Evolutionary conservation across 352 stramenopile species (phyloP).

Genomic region (Globisporangium alternatum): DNA sequence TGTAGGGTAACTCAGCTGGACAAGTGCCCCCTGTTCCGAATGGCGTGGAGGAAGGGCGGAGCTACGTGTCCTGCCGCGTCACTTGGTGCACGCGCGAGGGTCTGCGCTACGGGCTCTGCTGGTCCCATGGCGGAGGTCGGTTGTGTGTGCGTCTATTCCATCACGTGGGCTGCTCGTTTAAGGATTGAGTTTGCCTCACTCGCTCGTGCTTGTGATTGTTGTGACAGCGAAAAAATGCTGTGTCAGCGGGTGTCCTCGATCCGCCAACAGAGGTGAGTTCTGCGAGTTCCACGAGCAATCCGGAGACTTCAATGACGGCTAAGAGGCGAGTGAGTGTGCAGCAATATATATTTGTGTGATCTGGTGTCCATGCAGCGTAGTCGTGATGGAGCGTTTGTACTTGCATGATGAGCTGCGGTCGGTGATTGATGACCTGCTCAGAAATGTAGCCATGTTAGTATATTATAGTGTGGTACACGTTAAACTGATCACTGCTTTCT

Average conservation of each 20-base stretch:
- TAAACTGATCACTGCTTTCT: background rate
- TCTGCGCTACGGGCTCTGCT: slow-evolving; percentile 50
- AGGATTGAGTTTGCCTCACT: background rate
- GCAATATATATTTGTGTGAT: background rate
- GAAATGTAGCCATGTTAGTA: background rate
- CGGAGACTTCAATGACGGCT: background rate
- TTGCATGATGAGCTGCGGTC: background rate
- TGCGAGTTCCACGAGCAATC: slow-evolving; percentile 41
- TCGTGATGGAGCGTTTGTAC: background rate
- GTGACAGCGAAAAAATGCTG: slow-evolving; percentile 45
- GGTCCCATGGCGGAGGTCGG: slow-evolving; percentile 46
- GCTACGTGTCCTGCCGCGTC: slow-evolving; percentile 30
- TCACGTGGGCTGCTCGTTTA: too few species aligned
- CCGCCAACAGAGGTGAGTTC: slow-evolving; percentile 35
- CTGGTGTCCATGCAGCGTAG: background rate
- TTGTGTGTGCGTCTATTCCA: background rate
- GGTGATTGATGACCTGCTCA: background rate
- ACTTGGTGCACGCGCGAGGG: slow-evolving; percentile 39
- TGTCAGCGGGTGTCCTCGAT: slow-evolving; percentile 24
- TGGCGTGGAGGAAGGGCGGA: background rate
- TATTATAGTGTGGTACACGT: background rate
- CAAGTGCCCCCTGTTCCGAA: background rate
- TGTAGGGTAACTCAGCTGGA: background rate
- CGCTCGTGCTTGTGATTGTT: background rate
- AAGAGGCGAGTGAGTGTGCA: background rate